Evolutionary conservation across 73 alveolate genomes (phyloP).

Genomic region (Symbiodinium natans): DNA sequence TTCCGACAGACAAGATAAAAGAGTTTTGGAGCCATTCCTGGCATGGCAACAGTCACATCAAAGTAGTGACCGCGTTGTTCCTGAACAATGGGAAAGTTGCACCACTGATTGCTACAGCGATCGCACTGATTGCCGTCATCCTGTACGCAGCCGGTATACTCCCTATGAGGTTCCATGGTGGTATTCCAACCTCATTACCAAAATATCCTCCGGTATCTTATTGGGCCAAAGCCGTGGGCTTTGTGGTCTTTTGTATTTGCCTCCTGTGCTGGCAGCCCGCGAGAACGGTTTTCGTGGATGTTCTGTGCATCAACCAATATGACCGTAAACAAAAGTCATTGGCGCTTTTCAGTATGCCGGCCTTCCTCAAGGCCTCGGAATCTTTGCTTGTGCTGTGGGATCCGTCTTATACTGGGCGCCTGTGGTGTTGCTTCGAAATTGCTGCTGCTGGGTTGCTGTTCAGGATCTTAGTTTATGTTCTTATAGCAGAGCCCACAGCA

Average conservation of each 20-base stretch:
- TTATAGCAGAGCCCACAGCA: too few relatives aligned
- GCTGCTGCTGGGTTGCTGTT: too few relatives aligned
- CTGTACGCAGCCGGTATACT: neutral
- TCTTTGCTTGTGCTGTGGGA: conserved; percentile 30
- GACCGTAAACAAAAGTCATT: neutral
- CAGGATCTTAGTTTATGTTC: too few relatives aligned
- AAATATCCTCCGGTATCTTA: neutral
- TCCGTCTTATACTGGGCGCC: neutral
- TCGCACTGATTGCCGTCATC: neutral
- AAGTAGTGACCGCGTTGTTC: neutral
- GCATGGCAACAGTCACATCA: neutral
- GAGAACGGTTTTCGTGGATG: neutral
- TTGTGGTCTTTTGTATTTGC: neutral
- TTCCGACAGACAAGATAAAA: neutral
- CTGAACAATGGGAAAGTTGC: neutral
- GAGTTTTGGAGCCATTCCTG: conserved; percentile 28
- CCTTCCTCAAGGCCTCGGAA: neutral
- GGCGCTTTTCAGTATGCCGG: conserved; percentile 14
- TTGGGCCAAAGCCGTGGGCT: neutral
- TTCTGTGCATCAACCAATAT: neutral
- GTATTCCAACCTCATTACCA: neutral
- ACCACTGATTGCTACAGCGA: neutral
- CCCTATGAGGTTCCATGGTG: neutral
- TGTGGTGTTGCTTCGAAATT: conserved; percentile 20
- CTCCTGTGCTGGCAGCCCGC: neutral